phyloP scores from a whole-genome alignment of 148 eudicot species.

The Euryodendron excelsum region DNA sequence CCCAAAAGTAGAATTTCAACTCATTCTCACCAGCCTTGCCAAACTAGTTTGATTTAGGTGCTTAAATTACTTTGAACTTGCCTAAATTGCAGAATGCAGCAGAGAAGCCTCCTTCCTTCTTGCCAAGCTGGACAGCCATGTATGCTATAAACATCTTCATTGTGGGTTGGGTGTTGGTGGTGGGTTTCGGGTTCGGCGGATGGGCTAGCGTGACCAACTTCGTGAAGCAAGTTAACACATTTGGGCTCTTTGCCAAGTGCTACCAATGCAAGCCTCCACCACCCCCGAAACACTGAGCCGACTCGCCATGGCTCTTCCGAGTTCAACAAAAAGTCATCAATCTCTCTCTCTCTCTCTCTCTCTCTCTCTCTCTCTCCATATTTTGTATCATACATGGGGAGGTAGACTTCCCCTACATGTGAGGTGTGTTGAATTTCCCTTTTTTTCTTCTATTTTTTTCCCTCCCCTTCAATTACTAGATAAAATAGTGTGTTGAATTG shows the following conservation, averaged over 20 bases:
- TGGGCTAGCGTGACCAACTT: conserved; percentile 90
- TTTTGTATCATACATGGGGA: conserved; percentile 26
- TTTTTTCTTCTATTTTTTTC: background rate
- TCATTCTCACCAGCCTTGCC: background rate
- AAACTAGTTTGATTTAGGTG: background rate
- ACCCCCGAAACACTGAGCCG: conserved; percentile 11
- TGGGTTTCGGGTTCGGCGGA: conserved; percentile 92
- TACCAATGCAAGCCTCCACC: conserved; percentile 71
- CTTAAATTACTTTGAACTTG: background rate
- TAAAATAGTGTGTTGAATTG: conserved; percentile 32
- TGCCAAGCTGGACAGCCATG: conserved; percentile 79
- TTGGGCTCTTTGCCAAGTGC: conserved; percentile 87
- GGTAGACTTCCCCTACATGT: conserved; percentile 20
- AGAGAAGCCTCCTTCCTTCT: conserved; percentile 78
- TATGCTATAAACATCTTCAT: conserved; percentile 57
- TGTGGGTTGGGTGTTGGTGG: conserved; percentile 64
- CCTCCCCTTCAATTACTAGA: conserved; percentile 4
- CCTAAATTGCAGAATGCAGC: conserved; percentile 68
- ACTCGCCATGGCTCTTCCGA: background rate
- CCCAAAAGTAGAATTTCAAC: too few relatives aligned
- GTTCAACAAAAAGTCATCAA: background rate
- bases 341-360: background rate
- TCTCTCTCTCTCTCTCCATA: background rate
- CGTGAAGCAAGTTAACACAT: conserved; percentile 64
- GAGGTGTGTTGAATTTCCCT: conserved; percentile 26